phyloP scores from a whole-genome alignment of 768 basidiomycete species.

The Naganishia randhawae region DNA sequence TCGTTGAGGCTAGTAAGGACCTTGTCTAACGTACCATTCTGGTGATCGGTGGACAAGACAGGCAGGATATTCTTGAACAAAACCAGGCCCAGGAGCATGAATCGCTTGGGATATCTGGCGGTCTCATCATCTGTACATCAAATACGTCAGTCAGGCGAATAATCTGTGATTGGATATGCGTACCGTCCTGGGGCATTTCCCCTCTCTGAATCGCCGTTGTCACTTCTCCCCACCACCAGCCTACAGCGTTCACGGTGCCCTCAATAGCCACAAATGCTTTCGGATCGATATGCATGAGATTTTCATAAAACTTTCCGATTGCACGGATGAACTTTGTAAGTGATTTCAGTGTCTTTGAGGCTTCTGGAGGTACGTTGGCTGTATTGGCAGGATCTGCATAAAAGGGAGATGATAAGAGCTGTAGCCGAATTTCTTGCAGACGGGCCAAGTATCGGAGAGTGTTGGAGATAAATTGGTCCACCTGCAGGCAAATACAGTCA shows the following conservation, averaged over 20 bases:
- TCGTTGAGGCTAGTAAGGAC: background rate
- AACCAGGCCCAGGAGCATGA: conserved; percentile 46
- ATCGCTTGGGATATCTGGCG: conserved; percentile 44
- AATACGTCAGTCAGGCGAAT: conserved; percentile 4
- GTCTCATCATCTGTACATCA: conserved; percentile 35
- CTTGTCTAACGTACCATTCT: conserved; percentile 37
- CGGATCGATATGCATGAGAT: conserved; percentile 44
- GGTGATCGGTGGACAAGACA: conserved; percentile 41
- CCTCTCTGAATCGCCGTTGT: conserved; percentile 42
- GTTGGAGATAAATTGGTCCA: conserved; percentile 23
- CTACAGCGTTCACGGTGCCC: conserved; percentile 40
- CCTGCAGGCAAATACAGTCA: background rate
- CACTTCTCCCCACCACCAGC: conserved; percentile 50
- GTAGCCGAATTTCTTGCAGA: conserved; percentile 29
- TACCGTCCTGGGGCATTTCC: conserved; percentile 45
- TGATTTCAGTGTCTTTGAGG: conserved; percentile 34
- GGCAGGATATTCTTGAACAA: conserved; percentile 50
- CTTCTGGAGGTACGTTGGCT: conserved; percentile 13
- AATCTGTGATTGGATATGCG: conserved; percentile 15
- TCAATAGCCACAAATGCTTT: conserved; percentile 43
- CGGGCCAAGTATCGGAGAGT: conserved; percentile 27
- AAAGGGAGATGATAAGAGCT: conserved; percentile 27
- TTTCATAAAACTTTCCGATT: conserved; percentile 47
- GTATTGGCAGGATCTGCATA: conserved; percentile 16
- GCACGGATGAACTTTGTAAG: conserved; percentile 46